Evolutionary conservation across 805 yeast species (phyloP), one percentile per base, ranked within the genome.

Genomic region (Pichia heedii): DNA sequence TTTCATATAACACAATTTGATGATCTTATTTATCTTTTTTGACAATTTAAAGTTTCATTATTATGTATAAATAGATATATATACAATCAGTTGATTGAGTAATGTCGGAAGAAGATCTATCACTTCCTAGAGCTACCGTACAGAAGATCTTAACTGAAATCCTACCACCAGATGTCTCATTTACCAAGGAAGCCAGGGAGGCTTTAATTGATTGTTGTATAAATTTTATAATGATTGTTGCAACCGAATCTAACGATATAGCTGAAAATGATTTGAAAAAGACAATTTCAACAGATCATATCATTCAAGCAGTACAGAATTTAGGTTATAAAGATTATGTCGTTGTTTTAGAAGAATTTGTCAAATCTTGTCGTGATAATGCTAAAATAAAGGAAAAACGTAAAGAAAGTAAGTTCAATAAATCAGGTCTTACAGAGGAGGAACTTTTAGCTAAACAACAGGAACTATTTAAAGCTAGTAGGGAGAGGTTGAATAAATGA

Each of bases 241-340:
- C 96, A 11, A 86, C 95, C 3, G 95, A 88, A 65, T 82, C 90
- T 44, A 89, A 90, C 55, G 97, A 93, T 49, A 88, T 93, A 51
- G 97, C 97, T 1, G 97, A 93, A 54, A 84, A 83, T 54, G 98
- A 93, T 60, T 79, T 94, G 42, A 93, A 93, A 63, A 93, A 93
- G 64, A 93, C 98, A 2, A 93, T 93, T 36, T 95, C 96, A 0
- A 83, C 95, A 2, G 98, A 93, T 60, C 98, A 93, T 60, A 97
- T 93, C 33, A 74, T 90, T 50, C 84, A 81, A 56, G 97, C 97
- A 0, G 67, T 93, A 37, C 80, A 77, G 48, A 95, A 84, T 55
- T 70, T 93, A 43, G 98, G 95, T 22, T 93, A 87, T 62, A 73
- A 73, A 24, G 88, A 85, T 46, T 93, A 90, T 61, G 71, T 93